phyloP scores from a whole-genome alignment of 2,329 filamentous ascomycete genomes.

The Arthrinium phaeospermum region DNA sequence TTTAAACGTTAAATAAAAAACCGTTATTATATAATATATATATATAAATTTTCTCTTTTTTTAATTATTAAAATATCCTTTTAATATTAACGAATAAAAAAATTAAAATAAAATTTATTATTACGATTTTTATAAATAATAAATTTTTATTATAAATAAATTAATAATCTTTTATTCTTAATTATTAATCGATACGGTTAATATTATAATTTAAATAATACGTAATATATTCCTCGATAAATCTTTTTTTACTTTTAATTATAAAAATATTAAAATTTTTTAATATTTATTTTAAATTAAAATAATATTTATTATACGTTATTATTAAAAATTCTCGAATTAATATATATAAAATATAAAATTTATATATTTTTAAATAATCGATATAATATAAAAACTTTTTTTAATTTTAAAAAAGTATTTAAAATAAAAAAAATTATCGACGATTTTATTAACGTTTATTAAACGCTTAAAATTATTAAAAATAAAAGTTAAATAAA shows the following conservation, averaged over 20 bases:
- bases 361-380: not conserved
- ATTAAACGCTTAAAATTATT: not conserved
- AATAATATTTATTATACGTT: not conserved
- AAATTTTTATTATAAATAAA: not conserved
- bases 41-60: not conserved
- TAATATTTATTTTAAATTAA: not conserved
- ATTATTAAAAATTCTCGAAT: not conserved
- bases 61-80: not conserved
- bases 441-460: not conserved
- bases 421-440: not conserved
- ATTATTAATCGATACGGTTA: not conserved
- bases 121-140: not conserved
- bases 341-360: not conserved
- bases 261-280: not conserved
- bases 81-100: not conserved
- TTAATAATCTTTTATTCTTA: not conserved
- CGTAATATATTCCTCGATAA: not conserved
- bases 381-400: conserved; percentile 14
- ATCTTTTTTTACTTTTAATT: not conserved
- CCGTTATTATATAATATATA: not conserved
- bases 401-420: not conserved
- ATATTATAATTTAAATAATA: not conserved
- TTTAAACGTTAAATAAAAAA: not conserved
- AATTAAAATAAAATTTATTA: not conserved
- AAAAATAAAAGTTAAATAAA: not conserved